A percentile compares a stretch with the other conserved stretches of the same genome.
phyloP scores from a whole-genome alignment of 441 rosid species.

The Cnidoscolus chayamansa region DNA sequence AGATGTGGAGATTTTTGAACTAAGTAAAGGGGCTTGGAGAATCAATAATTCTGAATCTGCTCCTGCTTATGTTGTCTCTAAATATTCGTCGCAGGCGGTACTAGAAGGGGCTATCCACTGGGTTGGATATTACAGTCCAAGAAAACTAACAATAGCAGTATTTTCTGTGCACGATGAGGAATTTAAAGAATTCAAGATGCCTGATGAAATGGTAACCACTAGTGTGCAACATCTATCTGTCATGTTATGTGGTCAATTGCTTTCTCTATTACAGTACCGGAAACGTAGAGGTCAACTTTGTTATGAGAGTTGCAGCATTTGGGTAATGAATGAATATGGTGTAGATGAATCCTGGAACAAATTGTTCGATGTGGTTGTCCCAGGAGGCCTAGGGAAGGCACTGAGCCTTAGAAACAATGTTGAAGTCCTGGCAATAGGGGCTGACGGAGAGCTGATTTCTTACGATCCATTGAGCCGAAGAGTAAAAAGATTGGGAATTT shows the following conservation, averaged over 20 bases:
- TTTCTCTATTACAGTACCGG: constrained; percentile 15
- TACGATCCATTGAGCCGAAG: neutral
- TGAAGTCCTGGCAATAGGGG: constrained; percentile 15
- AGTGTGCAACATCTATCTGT: constrained; percentile 14
- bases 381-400: constrained; percentile 14
- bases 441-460: constrained; percentile 4
- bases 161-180: constrained; percentile 11
- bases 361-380: neutral
- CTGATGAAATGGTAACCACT: neutral
- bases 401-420: constrained; percentile 14
- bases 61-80: neutral
- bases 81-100: neutral
- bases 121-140: constrained; percentile 15
- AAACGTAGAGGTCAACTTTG: neutral
- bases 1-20: constrained; percentile 12
- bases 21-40: constrained; percentile 15
- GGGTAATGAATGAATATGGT: constrained; percentile 27
- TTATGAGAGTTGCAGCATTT: constrained; percentile 19
- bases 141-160: constrained; percentile 4
- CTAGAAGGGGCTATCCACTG: constrained; percentile 25
- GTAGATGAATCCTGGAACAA: constrained; percentile 19
- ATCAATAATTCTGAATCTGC: neutral
- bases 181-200: constrained; percentile 18
- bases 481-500: neutral
- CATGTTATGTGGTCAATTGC: neutral